A percentile compares a stretch with the other conserved stretches of the same genome.
phyloP scores from a whole-genome alignment of 805 yeast genomes.

The Clavispora santaluciae region DNA sequence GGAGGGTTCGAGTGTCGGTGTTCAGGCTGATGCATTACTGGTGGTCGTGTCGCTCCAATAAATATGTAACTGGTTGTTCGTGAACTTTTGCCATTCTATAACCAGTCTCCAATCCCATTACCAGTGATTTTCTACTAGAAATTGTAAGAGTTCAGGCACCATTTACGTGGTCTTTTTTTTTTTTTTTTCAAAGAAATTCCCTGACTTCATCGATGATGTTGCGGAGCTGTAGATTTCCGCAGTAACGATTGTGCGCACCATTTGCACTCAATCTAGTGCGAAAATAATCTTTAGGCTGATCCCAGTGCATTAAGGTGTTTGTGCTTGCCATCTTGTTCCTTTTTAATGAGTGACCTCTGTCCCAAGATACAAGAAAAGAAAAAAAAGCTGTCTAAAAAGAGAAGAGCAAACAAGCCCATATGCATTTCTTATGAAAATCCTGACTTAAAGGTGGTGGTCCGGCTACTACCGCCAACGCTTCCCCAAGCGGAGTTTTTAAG shows the following conservation, averaged over 20 bases:
- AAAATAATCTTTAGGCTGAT: not conserved
- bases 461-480: conserved; percentile 22
- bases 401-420: not conserved
- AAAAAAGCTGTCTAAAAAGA: not conserved
- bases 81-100: too few relatives aligned
- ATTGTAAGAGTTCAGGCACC: too few relatives aligned
- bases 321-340: not conserved
- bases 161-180: not conserved
- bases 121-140: too few relatives aligned
- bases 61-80: not conserved
- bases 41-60: conserved; percentile 1
- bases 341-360: not conserved
- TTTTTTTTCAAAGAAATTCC: too few relatives aligned
- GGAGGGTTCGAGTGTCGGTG: not conserved
- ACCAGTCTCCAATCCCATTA: too few relatives aligned
- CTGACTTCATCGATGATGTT: too few relatives aligned
- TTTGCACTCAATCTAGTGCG: not conserved
- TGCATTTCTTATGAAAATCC: conserved; percentile 11
- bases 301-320: not conserved
- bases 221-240: too few relatives aligned
- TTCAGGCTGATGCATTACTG: not conserved
- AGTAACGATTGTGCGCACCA: not conserved
- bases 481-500: conserved; percentile 13
- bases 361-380: not conserved
- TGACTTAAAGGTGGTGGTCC: conserved; percentile 11